A percentile compares a stretch with the other conserved stretches of the same genome.
Conservation (phyloP, 345 rosid genomes). For the Linum usitatissimum region DNA sequence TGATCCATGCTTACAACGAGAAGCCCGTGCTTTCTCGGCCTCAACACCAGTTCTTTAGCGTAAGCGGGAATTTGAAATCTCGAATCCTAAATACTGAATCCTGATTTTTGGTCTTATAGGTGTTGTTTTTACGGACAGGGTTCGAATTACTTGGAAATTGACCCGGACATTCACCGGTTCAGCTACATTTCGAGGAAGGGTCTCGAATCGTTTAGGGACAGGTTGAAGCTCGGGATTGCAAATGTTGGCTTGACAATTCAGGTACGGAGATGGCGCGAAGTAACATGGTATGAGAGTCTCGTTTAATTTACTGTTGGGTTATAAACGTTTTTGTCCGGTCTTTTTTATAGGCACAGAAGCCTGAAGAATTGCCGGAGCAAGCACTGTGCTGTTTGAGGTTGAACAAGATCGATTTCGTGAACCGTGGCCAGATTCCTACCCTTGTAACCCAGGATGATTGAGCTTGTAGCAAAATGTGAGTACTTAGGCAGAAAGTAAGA, state of each 20-base stretch:
- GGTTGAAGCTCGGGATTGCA: constrained; percentile 58
- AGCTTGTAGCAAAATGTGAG: background rate
- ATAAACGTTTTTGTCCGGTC: background rate
- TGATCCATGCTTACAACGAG: constrained; percentile 71
- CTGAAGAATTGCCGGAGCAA: constrained; percentile 86
- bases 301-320: background rate
- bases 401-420: constrained; percentile 70
- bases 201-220: constrained; percentile 75
- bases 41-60: constrained; percentile 76
- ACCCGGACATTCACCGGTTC: constrained; percentile 85
- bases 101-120: background rate
- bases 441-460: constrained; percentile 36
- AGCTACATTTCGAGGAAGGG: constrained; percentile 91
- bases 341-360: constrained; percentile 67
- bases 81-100: no score
- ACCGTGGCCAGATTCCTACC: constrained; percentile 63
- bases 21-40: constrained; percentile 95
- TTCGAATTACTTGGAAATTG: constrained; percentile 80
- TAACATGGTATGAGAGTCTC: background rate
- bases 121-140: constrained; percentile 37
- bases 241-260: constrained; percentile 84
- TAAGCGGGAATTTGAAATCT: background rate
- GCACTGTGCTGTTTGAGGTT: constrained; percentile 71
- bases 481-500: no score
- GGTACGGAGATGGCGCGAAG: constrained; percentile 28